Evolutionary conservation across 2,329 filamentous ascomycete species (phyloP).

Genomic region (Exophiala bonariae): DNA sequence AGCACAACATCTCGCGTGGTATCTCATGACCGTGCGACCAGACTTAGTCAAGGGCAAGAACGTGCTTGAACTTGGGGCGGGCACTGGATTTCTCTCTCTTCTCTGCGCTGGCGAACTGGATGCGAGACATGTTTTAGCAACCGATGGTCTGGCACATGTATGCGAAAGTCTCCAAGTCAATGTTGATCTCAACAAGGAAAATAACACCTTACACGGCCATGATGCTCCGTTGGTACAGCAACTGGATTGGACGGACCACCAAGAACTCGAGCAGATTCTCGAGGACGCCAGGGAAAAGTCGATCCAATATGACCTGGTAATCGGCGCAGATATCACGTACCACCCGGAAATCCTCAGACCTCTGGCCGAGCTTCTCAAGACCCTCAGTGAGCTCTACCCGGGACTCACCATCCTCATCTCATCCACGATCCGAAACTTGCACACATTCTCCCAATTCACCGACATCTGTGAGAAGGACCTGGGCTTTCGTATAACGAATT

Average conservation of each 20-base stretch:
- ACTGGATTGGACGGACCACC: conserved; percentile 23
- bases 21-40: conserved; percentile 51
- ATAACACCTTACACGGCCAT: conserved; percentile 7
- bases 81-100: conserved; percentile 66
- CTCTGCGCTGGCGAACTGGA: conserved; percentile 61
- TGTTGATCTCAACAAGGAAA: conserved; percentile 33
- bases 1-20: conserved; percentile 63
- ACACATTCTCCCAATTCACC: conserved; percentile 61
- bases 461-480: conserved; percentile 50
- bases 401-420: conserved; percentile 55
- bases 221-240: conserved; percentile 12
- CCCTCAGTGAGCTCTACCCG: conserved; percentile 17
- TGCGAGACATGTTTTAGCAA: conserved; percentile 56
- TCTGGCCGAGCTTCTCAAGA: conserved; percentile 20
- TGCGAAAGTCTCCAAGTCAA: conserved; percentile 41
- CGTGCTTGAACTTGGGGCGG: conserved; percentile 65
- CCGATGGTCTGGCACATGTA: conserved; percentile 58
- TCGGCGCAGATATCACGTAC: conserved; percentile 29
- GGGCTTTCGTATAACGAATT: conserved; percentile 37
- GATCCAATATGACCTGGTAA: conserved; percentile 17
- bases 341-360: conserved; percentile 26
- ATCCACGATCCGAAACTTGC: conserved; percentile 61
- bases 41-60: conserved; percentile 51
- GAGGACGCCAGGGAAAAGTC: conserved; percentile 5
- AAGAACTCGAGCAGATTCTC: conserved; percentile 19